Percentiles rank a stretch among this genome's conserved stretches.
These are phyloP conservation scores for Chlamydomonas incerta DNA, from an alignment of 139 green algal genomes.

Conservation along the genomic window DNA sequence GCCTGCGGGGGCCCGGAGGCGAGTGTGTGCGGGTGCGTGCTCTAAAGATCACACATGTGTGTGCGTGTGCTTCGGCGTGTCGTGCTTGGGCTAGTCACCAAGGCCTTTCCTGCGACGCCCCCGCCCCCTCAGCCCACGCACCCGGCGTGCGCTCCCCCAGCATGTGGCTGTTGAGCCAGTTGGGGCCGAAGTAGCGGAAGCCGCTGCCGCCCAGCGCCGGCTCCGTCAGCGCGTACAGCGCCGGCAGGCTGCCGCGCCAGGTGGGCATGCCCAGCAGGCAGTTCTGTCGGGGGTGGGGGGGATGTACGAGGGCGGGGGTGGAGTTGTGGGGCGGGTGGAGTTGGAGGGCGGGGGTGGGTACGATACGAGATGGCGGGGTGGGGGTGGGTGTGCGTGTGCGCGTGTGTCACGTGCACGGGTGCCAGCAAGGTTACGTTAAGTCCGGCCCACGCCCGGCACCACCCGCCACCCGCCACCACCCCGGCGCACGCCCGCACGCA, in stretches of 20 bases:
- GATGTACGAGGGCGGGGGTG: background rate
- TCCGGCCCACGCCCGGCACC: no score
- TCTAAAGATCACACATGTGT: background rate
- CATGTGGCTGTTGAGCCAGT: constrained; percentile 32
- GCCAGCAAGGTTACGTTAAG: no score
- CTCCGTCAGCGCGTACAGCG: constrained; percentile 42
- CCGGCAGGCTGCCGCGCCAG: constrained; percentile 28
- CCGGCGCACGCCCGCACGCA: background rate
- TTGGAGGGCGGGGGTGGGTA: no score
- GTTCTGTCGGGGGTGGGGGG: background rate
- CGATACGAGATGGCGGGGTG: no score
- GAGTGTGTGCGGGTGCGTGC: background rate
- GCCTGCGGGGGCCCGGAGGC: background rate
- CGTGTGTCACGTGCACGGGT: no score
- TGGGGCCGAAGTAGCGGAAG: constrained; percentile 27
- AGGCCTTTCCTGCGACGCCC: background rate
- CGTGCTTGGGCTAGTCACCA: no score
- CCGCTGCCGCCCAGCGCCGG: background rate
- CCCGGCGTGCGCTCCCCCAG: background rate
- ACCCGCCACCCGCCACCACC: background rate
- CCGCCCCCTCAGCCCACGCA: background rate
- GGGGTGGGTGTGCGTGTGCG: no score
- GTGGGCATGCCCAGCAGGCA: constrained; percentile 30
- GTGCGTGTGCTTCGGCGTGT: no score
- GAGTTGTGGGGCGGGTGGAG: no score